Percentiles rank a stretch among this genome's conserved stretches.
Conservation (phyloP, 805 yeast genomes). For the Starmerella apis region DNA sequence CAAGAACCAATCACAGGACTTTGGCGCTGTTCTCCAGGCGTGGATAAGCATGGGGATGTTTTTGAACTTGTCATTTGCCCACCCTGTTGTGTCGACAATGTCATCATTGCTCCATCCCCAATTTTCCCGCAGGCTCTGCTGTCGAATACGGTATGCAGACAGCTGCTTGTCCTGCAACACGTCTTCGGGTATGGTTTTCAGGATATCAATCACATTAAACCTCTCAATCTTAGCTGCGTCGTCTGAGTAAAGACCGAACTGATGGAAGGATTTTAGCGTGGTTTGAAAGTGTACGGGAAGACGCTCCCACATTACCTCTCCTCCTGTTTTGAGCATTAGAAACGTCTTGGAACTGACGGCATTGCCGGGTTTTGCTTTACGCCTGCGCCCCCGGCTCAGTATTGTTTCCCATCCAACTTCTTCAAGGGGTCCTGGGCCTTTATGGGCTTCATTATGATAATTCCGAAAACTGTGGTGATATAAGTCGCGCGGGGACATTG, state of each 20-base stretch:
- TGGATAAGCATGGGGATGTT: constrained; percentile 23
- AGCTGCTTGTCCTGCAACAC: constrained; percentile 17
- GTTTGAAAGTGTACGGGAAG: constrained; percentile 32
- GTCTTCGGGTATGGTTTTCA: constrained; percentile 24
- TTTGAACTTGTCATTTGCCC: constrained; percentile 16
- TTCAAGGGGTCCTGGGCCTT: not conserved
- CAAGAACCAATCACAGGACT: constrained; percentile 31
- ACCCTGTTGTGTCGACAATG: not conserved
- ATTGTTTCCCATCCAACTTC: not conserved
- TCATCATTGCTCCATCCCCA: constrained; percentile 16
- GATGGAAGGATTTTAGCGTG: constrained; percentile 29
- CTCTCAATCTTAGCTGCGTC: constrained; percentile 29
- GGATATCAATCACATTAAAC: constrained; percentile 29
- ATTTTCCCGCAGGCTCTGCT: constrained; percentile 24
- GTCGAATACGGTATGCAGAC: constrained; percentile 26
- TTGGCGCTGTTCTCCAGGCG: constrained; percentile 28
- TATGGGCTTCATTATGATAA: not conserved
- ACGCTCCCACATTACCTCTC: constrained; percentile 9
- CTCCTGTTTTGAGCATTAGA: constrained; percentile 1
- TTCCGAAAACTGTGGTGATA: not conserved
- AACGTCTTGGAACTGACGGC: constrained; percentile 6
- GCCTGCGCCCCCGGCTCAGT: not conserved
- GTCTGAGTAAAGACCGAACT: constrained; percentile 32
- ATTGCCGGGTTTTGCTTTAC: not conserved
- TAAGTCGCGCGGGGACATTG: not conserved